These are phyloP conservation scores for Trichoderma guizhouense DNA, from an alignment of 2,329 filamentous ascomycete species.

Conservation along the genomic window DNA sequence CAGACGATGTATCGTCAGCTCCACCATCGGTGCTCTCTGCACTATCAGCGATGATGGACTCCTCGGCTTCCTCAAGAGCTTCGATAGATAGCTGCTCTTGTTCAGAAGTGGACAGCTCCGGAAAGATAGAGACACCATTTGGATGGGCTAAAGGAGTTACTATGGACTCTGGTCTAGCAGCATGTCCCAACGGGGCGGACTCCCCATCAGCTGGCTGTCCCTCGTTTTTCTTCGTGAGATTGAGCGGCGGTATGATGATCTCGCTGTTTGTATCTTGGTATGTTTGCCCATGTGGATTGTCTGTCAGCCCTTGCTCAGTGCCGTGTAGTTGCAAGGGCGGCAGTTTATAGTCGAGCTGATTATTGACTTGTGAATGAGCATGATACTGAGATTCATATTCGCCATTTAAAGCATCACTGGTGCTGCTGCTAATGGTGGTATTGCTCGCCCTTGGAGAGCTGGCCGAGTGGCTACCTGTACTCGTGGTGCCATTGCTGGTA, in stretches of 20 bases:
- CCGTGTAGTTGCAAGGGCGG: neutral
- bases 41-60: slow-evolving; percentile 34
- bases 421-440: neutral
- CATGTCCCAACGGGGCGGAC: neutral
- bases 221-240: neutral
- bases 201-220: neutral
- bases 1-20: slow-evolving; percentile 26
- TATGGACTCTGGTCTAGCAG: slow-evolving; percentile 20
- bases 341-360: neutral
- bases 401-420: neutral
- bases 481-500: neutral
- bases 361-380: neutral
- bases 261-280: neutral
- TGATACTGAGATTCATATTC: neutral
- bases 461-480: neutral
- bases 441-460: neutral
- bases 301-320: neutral
- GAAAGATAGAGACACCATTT: slow-evolving; percentile 38
- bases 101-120: slow-evolving; percentile 33
- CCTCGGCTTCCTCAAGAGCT: slow-evolving; percentile 36
- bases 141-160: slow-evolving; percentile 36
- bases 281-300: neutral
- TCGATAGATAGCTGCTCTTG: slow-evolving; percentile 37
- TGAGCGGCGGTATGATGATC: neutral
- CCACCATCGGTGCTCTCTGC: slow-evolving; percentile 27